Evolutionary conservation across 192 early-diverging fungal genomes (phyloP).

Genomic region (Linnemannia exigua): DNA sequence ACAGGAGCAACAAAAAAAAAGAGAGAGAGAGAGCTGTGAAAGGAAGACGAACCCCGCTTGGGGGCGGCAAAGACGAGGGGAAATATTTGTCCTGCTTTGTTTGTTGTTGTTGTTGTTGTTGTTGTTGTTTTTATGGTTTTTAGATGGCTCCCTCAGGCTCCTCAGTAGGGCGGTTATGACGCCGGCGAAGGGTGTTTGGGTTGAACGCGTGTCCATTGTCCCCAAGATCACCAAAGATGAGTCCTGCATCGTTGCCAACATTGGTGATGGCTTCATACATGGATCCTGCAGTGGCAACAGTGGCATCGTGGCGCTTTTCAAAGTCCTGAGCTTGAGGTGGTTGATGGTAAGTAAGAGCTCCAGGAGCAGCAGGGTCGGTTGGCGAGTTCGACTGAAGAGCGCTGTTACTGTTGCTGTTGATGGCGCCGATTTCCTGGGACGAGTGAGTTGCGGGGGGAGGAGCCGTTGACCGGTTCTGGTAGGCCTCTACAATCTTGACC

Average conservation of each 20-base stretch:
- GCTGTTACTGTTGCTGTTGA: background rate
- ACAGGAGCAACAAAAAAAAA: background rate
- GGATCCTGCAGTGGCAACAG: background rate
- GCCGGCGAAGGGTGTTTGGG: background rate
- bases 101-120: too few relatives aligned
- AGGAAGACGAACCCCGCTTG: too few relatives aligned
- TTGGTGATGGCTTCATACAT: background rate
- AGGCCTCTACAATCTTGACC: conserved; percentile 24
- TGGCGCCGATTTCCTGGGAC: conserved; percentile 26
- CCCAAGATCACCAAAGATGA: too few relatives aligned
- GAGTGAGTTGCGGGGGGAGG: conserved; percentile 8
- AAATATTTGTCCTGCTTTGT: background rate
- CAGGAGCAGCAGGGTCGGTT: background rate
- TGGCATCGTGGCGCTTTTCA: background rate
- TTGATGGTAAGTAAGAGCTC: background rate
- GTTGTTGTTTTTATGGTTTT: too few relatives aligned
- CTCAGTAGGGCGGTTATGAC: background rate
- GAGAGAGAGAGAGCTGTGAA: background rate
- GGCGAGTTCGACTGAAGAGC: background rate
- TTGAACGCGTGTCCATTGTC: background rate
- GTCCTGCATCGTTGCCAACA: background rate
- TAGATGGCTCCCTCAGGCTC: conserved; percentile 3
- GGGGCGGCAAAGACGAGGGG: background rate
- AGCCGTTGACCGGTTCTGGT: background rate
- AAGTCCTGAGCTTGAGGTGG: background rate